Evolutionary conservation across 2,329 filamentous ascomycete species (phyloP).

Genomic region (Arthrobotrys musiformis): DNA sequence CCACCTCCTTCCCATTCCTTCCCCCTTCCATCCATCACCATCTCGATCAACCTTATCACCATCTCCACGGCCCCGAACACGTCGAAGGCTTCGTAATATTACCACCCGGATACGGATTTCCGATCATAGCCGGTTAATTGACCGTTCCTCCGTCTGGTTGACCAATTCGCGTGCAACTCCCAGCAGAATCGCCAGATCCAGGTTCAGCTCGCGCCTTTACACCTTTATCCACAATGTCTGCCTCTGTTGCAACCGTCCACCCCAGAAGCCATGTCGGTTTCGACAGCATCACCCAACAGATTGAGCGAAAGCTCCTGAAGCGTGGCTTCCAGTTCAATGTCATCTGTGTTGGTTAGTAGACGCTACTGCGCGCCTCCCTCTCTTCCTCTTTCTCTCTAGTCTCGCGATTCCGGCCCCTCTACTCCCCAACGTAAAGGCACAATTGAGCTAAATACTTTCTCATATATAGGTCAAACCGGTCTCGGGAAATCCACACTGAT

Average conservation of each 20-base stretch:
- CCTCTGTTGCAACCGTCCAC: slow-evolving; percentile 58
- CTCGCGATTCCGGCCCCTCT: no score
- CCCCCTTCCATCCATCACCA: slow-evolving; percentile 57
- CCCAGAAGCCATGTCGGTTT: slow-evolving; percentile 99
- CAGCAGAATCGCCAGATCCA: slow-evolving; percentile 8
- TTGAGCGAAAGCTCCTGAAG: slow-evolving; percentile 99
- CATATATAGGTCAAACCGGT: slow-evolving; percentile 86
- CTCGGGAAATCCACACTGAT: slow-evolving; percentile 98
- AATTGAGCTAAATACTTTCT: background rate
- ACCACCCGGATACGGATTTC: background rate
- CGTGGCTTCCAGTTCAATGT: slow-evolving; percentile 99
- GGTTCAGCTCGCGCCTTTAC: slow-evolving; percentile 14
- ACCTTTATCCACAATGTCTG: slow-evolving; percentile 26
- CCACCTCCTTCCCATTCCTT: slow-evolving; percentile 18
- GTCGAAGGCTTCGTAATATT: background rate
- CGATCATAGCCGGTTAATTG: slow-evolving; percentile 1
- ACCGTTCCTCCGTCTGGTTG: background rate
- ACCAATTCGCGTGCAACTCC: slow-evolving; percentile 17
- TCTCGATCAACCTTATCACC: slow-evolving; percentile 60
- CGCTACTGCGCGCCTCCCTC: background rate
- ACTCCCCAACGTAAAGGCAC: background rate
- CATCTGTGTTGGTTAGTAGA: slow-evolving; percentile 92
- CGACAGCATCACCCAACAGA: slow-evolving; percentile 99
- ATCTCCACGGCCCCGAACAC: slow-evolving; percentile 63
- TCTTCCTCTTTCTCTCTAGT: no score